phyloP scores from a whole-genome alignment of 148 eudicot genomes.

The Cornus florida region DNA sequence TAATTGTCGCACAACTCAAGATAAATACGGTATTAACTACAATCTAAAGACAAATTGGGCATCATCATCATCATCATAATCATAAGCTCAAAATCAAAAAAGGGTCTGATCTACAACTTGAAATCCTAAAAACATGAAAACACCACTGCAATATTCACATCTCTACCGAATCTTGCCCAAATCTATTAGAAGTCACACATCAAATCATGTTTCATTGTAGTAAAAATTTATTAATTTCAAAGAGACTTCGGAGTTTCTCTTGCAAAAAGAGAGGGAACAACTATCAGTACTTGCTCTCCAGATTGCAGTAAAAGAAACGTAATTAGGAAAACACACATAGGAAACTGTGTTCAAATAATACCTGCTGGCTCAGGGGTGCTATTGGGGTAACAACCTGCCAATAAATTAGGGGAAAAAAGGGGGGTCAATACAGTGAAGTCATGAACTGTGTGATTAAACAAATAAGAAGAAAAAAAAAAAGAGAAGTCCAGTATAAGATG shows the following conservation, averaged over 20 bases:
- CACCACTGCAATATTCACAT: neutral
- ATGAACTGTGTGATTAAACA: neutral
- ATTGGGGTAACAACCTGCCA: slow-evolving; percentile 94
- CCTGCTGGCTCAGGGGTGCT: slow-evolving; percentile 98
- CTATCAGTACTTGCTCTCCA: neutral
- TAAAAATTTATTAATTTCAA: neutral
- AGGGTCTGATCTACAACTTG: no score
- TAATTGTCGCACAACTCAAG: no score
- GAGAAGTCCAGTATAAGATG: neutral
- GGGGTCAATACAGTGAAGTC: neutral
- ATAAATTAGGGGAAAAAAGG: neutral
- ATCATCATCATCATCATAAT: no score
- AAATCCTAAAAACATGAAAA: neutral
- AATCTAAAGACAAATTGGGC: no score
- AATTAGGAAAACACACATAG: neutral
- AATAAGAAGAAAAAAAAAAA: neutral
- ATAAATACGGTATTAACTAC: no score
- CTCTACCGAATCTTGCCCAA: neutral
- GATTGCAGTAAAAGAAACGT: no score
- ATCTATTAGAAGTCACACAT: neutral
- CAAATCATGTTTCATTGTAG: neutral
- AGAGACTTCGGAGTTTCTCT: no score
- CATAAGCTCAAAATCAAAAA: no score
- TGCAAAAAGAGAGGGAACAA: no score
- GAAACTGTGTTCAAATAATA: slow-evolving; percentile 18